phyloP scores from a whole-genome alignment of 768 basidiomycete species.

The Hypsizygus marmoreus region DNA sequence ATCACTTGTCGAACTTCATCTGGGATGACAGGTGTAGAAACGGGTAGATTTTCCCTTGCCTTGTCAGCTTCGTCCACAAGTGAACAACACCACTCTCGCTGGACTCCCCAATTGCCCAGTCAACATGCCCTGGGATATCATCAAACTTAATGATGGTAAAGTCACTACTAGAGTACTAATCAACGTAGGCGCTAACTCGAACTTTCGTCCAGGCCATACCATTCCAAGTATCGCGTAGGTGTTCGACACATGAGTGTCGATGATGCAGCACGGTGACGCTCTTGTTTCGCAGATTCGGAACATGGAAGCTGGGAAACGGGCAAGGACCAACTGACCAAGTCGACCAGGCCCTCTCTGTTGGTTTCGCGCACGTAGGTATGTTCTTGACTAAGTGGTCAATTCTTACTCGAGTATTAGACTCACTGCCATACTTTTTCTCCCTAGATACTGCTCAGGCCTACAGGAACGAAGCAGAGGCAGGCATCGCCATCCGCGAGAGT shows the following conservation, averaged over 20 bases:
- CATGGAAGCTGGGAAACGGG: slow-evolving; percentile 65
- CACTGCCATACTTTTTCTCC: neutral
- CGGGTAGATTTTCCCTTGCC: too few relatives aligned
- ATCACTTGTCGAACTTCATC: too few relatives aligned
- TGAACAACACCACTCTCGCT: too few relatives aligned
- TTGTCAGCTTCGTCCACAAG: too few relatives aligned
- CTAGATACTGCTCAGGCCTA: slow-evolving; percentile 65
- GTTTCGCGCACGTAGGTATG: slow-evolving; percentile 65
- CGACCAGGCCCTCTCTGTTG: slow-evolving; percentile 60
- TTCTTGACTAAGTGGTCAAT: neutral
- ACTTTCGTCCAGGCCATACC: slow-evolving; percentile 37
- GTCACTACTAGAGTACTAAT: neutral
- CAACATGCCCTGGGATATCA: slow-evolving; percentile 62
- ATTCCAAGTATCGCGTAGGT: slow-evolving; percentile 50
- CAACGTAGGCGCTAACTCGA: neutral
- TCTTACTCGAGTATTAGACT: too few relatives aligned
- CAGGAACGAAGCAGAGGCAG: slow-evolving; percentile 61
- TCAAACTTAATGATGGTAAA: slow-evolving; percentile 62
- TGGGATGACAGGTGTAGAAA: too few relatives aligned
- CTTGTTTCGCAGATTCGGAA: slow-evolving; percentile 46
- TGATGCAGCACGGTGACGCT: neutral
- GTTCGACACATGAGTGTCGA: neutral
- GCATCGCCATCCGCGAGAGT: slow-evolving; percentile 53
- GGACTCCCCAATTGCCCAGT: too few relatives aligned
- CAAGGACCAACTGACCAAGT: slow-evolving; percentile 53